Percentiles rank a stretch among this genome's conserved stretches.
These are phyloP conservation scores for Tulasnella sp. DNA, from an alignment of 768 basidiomycete genomes.

Conservation along the genomic window DNA sequence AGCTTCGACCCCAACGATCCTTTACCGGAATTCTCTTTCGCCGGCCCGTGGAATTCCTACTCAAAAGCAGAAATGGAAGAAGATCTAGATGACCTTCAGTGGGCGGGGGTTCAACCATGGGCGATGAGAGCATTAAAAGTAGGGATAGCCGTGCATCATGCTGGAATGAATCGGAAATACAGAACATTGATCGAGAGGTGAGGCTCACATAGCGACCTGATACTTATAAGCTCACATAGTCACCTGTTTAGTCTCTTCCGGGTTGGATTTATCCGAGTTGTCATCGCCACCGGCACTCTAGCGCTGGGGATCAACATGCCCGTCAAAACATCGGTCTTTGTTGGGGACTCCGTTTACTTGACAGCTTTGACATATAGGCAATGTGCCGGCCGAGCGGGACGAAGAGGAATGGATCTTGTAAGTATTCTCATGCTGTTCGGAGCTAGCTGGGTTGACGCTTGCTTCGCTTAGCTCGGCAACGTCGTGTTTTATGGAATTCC, in stretches of 20 bases:
- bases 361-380: constrained; percentile 59
- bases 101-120: constrained; percentile 41
- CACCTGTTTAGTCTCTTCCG: constrained; percentile 52
- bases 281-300: constrained; percentile 66
- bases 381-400: constrained; percentile 68
- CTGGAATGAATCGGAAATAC: constrained; percentile 64
- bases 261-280: constrained; percentile 56
- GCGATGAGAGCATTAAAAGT: constrained; percentile 48
- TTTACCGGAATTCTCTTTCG: constrained; percentile 57
- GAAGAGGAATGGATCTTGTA: constrained; percentile 60
- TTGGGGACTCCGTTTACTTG: constrained; percentile 56
- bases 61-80: constrained; percentile 49
- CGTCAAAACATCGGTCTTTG: constrained; percentile 60
- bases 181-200: constrained; percentile 56
- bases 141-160: constrained; percentile 66
- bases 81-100: constrained; percentile 45
- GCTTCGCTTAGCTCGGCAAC: constrained; percentile 46
- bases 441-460: background rate
- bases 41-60: constrained; percentile 39
- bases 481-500: constrained; percentile 69
- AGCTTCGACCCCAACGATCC: constrained; percentile 56
- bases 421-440: background rate
- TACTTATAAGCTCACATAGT: background rate
- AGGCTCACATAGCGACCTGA: constrained; percentile 12
- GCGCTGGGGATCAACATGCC: constrained; percentile 75